Conservation (phyloP, 140 eudicot genomes). For the Flaveria floridana region DNA sequence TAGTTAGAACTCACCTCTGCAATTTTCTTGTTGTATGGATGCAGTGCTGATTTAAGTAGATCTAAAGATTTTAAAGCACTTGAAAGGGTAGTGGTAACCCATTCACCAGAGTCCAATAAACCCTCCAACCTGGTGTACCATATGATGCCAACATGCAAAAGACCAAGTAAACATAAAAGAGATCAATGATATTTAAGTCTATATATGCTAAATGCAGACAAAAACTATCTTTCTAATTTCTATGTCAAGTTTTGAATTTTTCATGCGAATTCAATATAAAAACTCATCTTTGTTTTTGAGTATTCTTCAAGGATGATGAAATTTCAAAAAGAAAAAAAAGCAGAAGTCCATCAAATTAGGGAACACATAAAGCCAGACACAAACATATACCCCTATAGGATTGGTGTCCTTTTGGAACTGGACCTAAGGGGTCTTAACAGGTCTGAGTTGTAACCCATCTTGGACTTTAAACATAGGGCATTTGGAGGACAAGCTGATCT, state of each 20-base stretch:
- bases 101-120: constrained; percentile 41
- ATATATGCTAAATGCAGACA: not conserved
- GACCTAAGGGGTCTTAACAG: not conserved
- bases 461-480: not conserved
- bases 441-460: not conserved
- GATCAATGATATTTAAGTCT: not conserved
- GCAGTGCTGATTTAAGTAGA: constrained; percentile 52
- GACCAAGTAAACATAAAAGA: constrained; percentile 1
- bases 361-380: not conserved
- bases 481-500: not conserved
- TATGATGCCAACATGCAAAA: constrained; percentile 6
- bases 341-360: not conserved
- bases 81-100: constrained; percentile 37
- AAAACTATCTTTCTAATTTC: not conserved
- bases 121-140: constrained; percentile 52
- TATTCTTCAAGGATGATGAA: not conserved
- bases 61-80: constrained; percentile 46
- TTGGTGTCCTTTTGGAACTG: not conserved
- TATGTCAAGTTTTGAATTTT: not conserved
- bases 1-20: constrained; percentile 64
- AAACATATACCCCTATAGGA: not conserved
- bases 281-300: not conserved
- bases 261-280: not conserved
- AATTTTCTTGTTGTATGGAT: constrained; percentile 78
- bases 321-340: too few species aligned